phyloP scores from a whole-genome alignment of 768 basidiomycete genomes.

The Termitomyces sp. region DNA sequence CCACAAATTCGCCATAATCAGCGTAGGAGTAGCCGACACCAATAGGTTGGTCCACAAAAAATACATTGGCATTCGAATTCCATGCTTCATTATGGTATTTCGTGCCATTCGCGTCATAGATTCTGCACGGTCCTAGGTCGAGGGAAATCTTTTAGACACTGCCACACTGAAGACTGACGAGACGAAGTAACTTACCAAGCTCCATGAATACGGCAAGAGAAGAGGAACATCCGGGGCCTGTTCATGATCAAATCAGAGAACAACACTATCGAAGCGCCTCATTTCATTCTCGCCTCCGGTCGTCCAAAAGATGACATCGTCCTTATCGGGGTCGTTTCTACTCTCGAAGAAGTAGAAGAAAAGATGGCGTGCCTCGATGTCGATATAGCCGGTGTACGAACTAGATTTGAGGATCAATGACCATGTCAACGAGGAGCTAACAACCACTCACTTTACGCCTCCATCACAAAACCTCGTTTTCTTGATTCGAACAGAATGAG shows the following conservation, averaged over 20 bases:
- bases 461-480: constrained; percentile 56
- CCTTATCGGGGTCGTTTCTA: constrained; percentile 52
- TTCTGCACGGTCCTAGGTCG: constrained; percentile 60
- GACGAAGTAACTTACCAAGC: constrained; percentile 37
- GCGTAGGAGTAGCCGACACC: constrained; percentile 65
- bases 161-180: neutral
- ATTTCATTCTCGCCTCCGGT: constrained; percentile 34
- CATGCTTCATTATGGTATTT: constrained; percentile 58
- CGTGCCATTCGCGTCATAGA: constrained; percentile 47
- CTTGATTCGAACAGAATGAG: constrained; percentile 55
- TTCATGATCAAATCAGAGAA: neutral
- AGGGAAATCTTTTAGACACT: too few species aligned
- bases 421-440: neutral
- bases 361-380: constrained; percentile 56
- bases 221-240: constrained; percentile 39
- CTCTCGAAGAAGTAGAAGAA: constrained; percentile 83
- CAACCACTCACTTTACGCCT: constrained; percentile 37
- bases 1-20: constrained; percentile 58
- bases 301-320: constrained; percentile 60
- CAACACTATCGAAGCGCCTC: neutral
- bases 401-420: constrained; percentile 21
- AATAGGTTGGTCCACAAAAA: constrained; percentile 62
- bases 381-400: constrained; percentile 66
- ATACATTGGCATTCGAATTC: constrained; percentile 64
- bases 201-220: constrained; percentile 72